A percentile compares a stretch with the other conserved stretches of the same genome.
phyloP scores from a whole-genome alignment of 1,284 basidiomycete species.

The Moniliophthora roreri region DNA sequence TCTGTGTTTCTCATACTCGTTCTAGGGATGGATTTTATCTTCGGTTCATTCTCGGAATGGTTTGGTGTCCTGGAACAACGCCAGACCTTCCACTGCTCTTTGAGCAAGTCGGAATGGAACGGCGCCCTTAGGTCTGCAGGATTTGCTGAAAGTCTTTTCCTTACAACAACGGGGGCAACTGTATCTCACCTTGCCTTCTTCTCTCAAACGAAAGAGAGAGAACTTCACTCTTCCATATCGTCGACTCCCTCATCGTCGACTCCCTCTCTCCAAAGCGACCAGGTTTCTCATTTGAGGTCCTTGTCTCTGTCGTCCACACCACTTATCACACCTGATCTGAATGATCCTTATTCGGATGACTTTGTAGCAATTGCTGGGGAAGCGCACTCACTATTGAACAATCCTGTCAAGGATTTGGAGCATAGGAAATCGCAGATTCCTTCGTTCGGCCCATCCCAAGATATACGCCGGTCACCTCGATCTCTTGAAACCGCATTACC shows the following conservation, averaged over 20 bases:
- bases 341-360: too few species aligned
- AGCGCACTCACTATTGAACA: not conserved
- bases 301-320: not conserved
- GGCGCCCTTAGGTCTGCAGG: not conserved
- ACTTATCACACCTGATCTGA: not conserved
- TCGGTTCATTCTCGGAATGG: constrained; percentile 3
- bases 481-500: not conserved
- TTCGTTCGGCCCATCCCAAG: not conserved
- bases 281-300: not conserved
- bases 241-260: not conserved
- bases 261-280: not conserved
- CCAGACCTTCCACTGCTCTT: not conserved
- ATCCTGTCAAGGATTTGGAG: not conserved
- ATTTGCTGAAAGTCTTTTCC: constrained; percentile 1
- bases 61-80: constrained; percentile 1
- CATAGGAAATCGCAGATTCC: not conserved
- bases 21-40: constrained; percentile 3
- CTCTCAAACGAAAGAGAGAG: not conserved
- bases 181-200: not conserved
- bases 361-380: not conserved
- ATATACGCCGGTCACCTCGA: not conserved
- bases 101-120: constrained; percentile 1
- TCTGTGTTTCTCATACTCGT: not conserved
- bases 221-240: not conserved
- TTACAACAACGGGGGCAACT: not conserved